phyloP scores from a whole-genome alignment of 2,329 filamentous ascomycete species.

The Annulohypoxylon truncatum region DNA sequence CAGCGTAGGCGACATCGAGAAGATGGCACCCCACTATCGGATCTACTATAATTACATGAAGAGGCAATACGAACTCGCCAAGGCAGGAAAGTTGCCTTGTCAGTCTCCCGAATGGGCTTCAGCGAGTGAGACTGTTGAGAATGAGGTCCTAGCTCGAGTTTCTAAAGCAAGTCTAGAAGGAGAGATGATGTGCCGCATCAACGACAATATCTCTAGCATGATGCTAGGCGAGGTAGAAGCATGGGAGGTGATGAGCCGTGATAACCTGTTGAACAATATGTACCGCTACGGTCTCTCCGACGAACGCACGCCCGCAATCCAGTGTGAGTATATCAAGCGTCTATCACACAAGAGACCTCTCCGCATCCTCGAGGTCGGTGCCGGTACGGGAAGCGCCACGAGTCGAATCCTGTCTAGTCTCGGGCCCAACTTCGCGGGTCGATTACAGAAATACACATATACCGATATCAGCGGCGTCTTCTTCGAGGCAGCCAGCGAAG shows the following conservation, averaged over 20 bases:
- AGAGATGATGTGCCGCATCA: constrained; percentile 48
- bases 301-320: constrained; percentile 45
- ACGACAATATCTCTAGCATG: constrained; percentile 46
- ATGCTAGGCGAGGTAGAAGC: constrained; percentile 46
- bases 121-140: constrained; percentile 40
- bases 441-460: constrained; percentile 57
- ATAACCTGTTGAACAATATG: constrained; percentile 48
- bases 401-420: constrained; percentile 52
- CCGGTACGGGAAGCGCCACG: constrained; percentile 58
- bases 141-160: constrained; percentile 43
- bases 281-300: constrained; percentile 48
- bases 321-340: constrained; percentile 47
- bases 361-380: constrained; percentile 55
- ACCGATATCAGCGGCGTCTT: constrained; percentile 58
- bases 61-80: constrained; percentile 43
- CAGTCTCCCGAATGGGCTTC: constrained; percentile 45
- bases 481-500: constrained; percentile 50
- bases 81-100: constrained; percentile 43
- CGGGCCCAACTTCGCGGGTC: constrained; percentile 42
- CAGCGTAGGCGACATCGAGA: constrained; percentile 40
- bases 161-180: constrained; percentile 45
- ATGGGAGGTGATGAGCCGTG: constrained; percentile 49
- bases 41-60: constrained; percentile 49
- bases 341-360: constrained; percentile 49
- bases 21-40: constrained; percentile 44